phyloP scores from a whole-genome alignment of 1,139 yeast species.

The Yamadazyma spencermartinsiae region DNA sequence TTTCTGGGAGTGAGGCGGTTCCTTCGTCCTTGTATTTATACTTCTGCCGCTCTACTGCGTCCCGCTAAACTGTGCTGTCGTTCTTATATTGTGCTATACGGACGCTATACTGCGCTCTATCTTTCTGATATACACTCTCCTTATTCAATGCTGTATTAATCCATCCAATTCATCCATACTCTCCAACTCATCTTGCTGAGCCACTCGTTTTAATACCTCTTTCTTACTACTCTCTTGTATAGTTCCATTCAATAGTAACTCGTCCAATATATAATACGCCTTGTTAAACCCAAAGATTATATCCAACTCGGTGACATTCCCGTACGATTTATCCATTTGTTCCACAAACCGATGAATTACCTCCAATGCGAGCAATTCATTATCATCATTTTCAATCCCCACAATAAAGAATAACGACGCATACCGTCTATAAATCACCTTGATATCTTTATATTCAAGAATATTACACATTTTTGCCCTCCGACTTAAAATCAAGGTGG shows the following conservation, averaged over 20 bases:
- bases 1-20: too few relatives aligned
- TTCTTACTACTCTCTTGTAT: constrained; percentile 80
- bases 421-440: constrained; percentile 86
- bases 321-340: constrained; percentile 93
- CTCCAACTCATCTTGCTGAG: constrained; percentile 70
- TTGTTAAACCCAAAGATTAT: constrained; percentile 92
- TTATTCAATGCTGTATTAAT: neutral
- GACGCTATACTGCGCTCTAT: neutral
- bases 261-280: constrained; percentile 91
- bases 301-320: constrained; percentile 93
- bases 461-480: constrained; percentile 96
- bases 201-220: constrained; percentile 74
- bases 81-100: too few relatives aligned
- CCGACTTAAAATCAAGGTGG: constrained; percentile 80
- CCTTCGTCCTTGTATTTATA: too few relatives aligned
- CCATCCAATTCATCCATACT: constrained; percentile 53
- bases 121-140: neutral
- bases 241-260: constrained; percentile 79
- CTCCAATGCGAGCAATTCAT: constrained; percentile 84
- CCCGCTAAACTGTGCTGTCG: too few relatives aligned
- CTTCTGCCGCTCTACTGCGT: too few relatives aligned
- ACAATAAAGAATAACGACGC: constrained; percentile 90
- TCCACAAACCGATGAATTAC: constrained; percentile 92
- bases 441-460: constrained; percentile 84
- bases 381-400: constrained; percentile 81